Base-by-base conservation (phyloP, 441 rosid species). In the Macaranga tanarius region DNA sequence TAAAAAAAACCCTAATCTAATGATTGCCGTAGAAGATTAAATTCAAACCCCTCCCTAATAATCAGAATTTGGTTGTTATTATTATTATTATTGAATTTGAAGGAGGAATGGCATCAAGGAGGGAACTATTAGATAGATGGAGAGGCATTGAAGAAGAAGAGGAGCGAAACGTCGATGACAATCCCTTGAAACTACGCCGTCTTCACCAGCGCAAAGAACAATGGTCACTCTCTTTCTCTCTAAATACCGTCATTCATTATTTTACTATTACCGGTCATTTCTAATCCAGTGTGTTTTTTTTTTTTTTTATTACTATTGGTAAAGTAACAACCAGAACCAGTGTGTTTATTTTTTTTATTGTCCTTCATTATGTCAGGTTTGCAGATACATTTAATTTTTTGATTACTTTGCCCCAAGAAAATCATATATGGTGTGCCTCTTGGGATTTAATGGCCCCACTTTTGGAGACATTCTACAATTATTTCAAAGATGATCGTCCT, bases 391-490 rank as follows among this genome's bases (percentile, higher is more conserved):
- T 90, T 79, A 89, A 80, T 77, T 81, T 84, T 75, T 77, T 93
- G 89, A 86, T 90, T 76, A 79, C 82, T 69, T 81, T 87, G 79
- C 92, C 93, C 0, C 79, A 83, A 76, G 93, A 96, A 69, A 84
- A 62, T 67, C 99, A 96, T 73, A 88, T 92, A 60, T 96, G 99
- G 98, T 96, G 99, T 54, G 89, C 86, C 51, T 78, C 81, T 56
- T 86, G 88, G 82, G 97, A 96, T 55, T 77, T 96, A 70, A 96
- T 93, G 98, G 97, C 89, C 17, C 96, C 97, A 23, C 90, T 93
- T 62, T 56, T 93, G 62, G 98, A 96, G 86, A 88, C 97, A 8
- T 96, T 96, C 74, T 96, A 87, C 80, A 93, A 95, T 77, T 95
- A 85, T 83, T 88, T 80, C 65, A 90, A 84, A 80, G 96, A 95